These are phyloP conservation scores for Blastobotrys parvus DNA, from an alignment of 805 yeast genomes.

Conservation along the genomic window DNA sequence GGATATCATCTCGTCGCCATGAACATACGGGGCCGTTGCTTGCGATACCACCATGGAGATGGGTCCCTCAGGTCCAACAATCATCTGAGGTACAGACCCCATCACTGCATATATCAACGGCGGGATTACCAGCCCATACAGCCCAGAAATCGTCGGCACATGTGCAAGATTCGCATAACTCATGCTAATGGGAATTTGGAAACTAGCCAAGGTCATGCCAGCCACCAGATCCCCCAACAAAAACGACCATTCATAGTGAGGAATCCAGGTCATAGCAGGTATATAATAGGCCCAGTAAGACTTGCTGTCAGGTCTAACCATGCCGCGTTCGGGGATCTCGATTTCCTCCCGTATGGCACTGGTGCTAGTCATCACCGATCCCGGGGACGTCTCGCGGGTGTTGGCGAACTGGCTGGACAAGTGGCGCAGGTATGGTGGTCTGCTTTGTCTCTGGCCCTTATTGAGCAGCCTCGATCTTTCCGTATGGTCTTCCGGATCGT, in stretches of 20 bases:
- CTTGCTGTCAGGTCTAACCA: conserved; percentile 9
- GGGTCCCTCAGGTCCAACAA: conserved; percentile 90
- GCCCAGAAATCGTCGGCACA: conserved; percentile 73
- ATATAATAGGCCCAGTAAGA: conserved; percentile 42
- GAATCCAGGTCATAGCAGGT: conserved; percentile 49
- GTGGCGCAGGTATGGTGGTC: conserved; percentile 2
- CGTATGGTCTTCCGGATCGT: no score
- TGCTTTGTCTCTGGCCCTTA: no score
- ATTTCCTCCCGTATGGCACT: neutral
- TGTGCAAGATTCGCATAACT: conserved; percentile 78
- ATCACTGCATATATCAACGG: conserved; percentile 70
- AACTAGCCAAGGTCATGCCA: conserved; percentile 81
- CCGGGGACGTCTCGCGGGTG: neutral
- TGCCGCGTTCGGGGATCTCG: conserved; percentile 2
- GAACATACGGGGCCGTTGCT: conserved; percentile 50
- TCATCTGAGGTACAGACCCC: conserved; percentile 83
- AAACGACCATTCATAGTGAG: conserved; percentile 31
- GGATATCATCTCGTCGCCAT: conserved; percentile 24
- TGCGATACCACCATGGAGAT: conserved; percentile 78
- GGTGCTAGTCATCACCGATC: neutral
- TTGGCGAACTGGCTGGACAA: neutral
- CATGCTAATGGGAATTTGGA: conserved; percentile 84
- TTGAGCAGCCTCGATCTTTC: no score
- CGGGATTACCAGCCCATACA: conserved; percentile 66
- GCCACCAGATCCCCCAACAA: conserved; percentile 64